Conservation (phyloP, 768 basidiomycete species). For the Lactarius psammicola region DNA sequence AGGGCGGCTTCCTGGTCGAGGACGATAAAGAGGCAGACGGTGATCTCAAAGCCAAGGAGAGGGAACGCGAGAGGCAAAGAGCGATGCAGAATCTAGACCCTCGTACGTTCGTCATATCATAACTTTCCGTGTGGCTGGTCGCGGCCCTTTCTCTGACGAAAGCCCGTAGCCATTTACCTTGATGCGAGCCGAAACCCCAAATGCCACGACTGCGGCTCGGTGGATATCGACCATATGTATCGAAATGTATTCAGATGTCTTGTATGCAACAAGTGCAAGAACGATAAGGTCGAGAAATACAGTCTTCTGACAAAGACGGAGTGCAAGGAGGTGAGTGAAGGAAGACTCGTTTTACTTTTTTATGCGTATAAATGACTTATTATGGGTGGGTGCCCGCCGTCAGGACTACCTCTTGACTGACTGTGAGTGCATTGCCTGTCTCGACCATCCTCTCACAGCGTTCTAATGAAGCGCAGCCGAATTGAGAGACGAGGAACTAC, state of each 20-base stretch:
- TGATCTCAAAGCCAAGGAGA: conserved; percentile 70
- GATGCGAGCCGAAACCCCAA: conserved; percentile 75
- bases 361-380: background rate
- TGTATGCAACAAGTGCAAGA: conserved; percentile 90
- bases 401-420: conserved; percentile 96
- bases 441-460: background rate
- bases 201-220: conserved; percentile 81
- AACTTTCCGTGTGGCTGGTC: background rate
- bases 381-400: background rate
- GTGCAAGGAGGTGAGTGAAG: conserved; percentile 74
- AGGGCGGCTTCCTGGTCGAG: conserved; percentile 92
- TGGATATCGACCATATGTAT: conserved; percentile 84
- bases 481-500: conserved; percentile 83
- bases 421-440: conserved; percentile 47
- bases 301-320: conserved; percentile 97
- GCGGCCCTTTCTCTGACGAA: conserved; percentile 2
- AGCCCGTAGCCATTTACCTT: conserved; percentile 65
- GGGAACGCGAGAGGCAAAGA: conserved; percentile 75
- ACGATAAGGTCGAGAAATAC: conserved; percentile 87
- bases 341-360: conserved; percentile 27
- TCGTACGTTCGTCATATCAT: conserved; percentile 45
- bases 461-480: conserved; percentile 58
- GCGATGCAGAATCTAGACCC: conserved; percentile 73
- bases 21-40: conserved; percentile 83
- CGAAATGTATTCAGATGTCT: conserved; percentile 78